phyloP scores from a whole-genome alignment of 192 early-diverging fungal genomes.

The Podila clonocystis region DNA sequence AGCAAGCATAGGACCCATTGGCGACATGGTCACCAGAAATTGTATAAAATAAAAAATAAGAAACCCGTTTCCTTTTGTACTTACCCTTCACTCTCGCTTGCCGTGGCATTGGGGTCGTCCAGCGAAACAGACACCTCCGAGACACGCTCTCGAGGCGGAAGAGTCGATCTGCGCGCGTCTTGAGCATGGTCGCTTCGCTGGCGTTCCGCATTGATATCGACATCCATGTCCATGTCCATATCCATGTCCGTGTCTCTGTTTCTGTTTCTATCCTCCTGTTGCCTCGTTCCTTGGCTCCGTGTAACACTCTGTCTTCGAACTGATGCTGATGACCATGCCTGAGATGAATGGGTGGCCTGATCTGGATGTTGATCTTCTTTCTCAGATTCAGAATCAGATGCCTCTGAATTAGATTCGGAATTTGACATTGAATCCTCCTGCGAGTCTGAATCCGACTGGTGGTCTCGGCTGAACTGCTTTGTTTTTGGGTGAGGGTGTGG shows the following conservation, averaged over 20 bases:
- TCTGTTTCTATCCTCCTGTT: too few relatives aligned
- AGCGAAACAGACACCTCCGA: background rate
- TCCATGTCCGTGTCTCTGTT: too few relatives aligned
- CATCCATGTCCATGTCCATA: too few relatives aligned
- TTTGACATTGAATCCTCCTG: background rate
- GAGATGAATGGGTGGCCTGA: background rate
- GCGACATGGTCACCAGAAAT: too few relatives aligned
- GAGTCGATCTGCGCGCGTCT: background rate
- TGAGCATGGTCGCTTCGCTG: too few relatives aligned
- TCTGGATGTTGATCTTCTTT: background rate
- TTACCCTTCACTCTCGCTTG: conserved; percentile 9
- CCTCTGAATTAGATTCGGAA: conserved; percentile 1
- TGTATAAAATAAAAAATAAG: too few relatives aligned
- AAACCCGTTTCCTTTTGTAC: background rate
- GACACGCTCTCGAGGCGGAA: background rate
- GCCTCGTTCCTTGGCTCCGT: too few relatives aligned
- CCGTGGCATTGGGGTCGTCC: conserved; percentile 3
- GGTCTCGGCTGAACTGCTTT: background rate
- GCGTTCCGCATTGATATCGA: too few relatives aligned
- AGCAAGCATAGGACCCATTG: too few relatives aligned
- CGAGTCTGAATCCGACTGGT: conserved; percentile 3
- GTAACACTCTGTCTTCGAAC: background rate
- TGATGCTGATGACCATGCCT: background rate
- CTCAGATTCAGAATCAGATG: conserved; percentile 4
- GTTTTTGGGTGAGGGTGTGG: background rate